phyloP scores from a whole-genome alignment of 768 basidiomycete species.

The Leccinum sublutescens region DNA sequence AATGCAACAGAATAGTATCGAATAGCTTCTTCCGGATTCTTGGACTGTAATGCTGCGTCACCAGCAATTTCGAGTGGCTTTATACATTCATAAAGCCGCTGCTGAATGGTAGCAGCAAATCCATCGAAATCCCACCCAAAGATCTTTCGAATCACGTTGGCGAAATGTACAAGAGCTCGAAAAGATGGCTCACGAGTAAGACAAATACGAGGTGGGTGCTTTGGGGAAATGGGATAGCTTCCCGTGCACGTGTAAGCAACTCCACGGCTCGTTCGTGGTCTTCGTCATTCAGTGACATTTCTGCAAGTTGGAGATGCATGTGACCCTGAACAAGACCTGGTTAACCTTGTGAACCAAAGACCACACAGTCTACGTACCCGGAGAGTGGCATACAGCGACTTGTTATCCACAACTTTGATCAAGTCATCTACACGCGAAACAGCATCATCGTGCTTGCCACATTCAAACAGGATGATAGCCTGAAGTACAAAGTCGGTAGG shows the following conservation, averaged over 20 bases:
- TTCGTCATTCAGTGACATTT: not conserved
- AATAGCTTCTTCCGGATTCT: not conserved
- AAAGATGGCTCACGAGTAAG: not conserved
- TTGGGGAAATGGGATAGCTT: not conserved
- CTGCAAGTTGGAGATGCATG: not conserved
- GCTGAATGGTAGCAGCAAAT: not conserved
- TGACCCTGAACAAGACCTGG: not conserved
- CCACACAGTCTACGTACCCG: not conserved
- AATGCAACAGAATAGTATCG: not conserved
- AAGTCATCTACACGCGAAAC: not conserved
- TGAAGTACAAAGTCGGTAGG: not conserved
- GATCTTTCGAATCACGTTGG: not conserved
- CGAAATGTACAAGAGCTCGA: not conserved
- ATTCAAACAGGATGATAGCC: not conserved
- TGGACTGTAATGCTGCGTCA: not conserved
- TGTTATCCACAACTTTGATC: not conserved
- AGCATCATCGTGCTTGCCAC: not conserved
- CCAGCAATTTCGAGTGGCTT: not conserved
- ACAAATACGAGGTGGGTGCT: not conserved
- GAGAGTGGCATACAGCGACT: not conserved
- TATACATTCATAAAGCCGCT: not conserved
- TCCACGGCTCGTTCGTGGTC: not conserved
- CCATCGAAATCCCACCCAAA: not conserved
- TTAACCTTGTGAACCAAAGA: not conserved
- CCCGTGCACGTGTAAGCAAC: not conserved